Percentiles rank a stretch among this genome's conserved stretches.
phyloP scores from a whole-genome alignment of 2,329 filamentous ascomycete genomes.

The Berkeleyomyces rouxiae region DNA sequence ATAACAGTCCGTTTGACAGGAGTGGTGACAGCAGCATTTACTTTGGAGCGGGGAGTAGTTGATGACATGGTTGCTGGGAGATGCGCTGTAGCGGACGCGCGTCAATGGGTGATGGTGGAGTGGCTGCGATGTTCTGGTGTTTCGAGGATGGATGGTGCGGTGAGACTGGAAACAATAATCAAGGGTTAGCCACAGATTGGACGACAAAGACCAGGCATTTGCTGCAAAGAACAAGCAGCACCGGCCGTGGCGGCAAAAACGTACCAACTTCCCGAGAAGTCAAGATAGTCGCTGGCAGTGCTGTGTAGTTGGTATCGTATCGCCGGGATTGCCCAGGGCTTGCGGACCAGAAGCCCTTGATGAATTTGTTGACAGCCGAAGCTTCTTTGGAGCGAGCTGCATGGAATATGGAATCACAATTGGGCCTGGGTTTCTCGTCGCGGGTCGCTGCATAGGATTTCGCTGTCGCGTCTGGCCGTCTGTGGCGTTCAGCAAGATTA shows the following conservation, averaged over 20 bases:
- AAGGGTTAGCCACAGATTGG: background rate
- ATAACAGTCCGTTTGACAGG: slow-evolving; percentile 28
- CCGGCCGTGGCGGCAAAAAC: no score
- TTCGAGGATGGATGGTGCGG: background rate
- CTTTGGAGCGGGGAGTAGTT: background rate
- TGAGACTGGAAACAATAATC: background rate
- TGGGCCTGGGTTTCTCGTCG: background rate
- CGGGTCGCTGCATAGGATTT: background rate
- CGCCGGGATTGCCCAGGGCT: background rate
- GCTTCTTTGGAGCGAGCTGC: background rate
- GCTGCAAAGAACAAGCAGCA: background rate
- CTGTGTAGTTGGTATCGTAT: background rate
- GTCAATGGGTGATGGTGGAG: background rate
- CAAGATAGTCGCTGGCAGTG: background rate
- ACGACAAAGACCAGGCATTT: background rate
- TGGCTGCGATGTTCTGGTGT: background rate
- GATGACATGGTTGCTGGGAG: background rate
- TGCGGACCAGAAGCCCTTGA: background rate
- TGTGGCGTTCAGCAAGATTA: background rate
- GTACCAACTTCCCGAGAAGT: no score
- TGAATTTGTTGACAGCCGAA: background rate
- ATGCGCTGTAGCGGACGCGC: background rate
- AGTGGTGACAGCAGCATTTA: slow-evolving; percentile 16
- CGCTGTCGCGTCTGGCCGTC: background rate
- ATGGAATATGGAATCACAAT: background rate